phyloP scores from a whole-genome alignment of 2,329 filamentous ascomycete species.

The Alternaria sp. region DNA sequence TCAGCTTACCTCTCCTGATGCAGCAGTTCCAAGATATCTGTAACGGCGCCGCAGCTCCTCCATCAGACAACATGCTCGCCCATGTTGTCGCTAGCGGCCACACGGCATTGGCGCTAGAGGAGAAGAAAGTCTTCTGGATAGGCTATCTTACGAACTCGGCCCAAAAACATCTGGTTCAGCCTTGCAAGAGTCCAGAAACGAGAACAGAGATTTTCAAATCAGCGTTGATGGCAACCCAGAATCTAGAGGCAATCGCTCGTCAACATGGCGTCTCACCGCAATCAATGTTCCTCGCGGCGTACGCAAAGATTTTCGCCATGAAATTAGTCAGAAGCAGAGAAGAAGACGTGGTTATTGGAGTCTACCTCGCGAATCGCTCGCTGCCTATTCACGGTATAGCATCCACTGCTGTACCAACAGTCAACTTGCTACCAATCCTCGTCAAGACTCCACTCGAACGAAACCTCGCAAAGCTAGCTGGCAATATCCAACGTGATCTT shows the following conservation, averaged over 20 bases:
- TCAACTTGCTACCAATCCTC: conserved; percentile 79
- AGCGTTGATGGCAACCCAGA: conserved; percentile 54
- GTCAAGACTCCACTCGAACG: conserved; percentile 54
- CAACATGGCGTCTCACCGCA: conserved; percentile 71
- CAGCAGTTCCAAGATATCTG: conserved; percentile 59
- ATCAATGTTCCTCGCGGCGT: conserved; percentile 76
- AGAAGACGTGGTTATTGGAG: conserved; percentile 69
- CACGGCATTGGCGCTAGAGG: conserved; percentile 10
- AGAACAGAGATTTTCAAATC: conserved; percentile 60
- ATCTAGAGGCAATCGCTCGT: conserved; percentile 57
- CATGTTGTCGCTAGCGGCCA: conserved; percentile 52
- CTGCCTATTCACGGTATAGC: conserved; percentile 61
- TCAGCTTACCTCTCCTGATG: conserved; percentile 75
- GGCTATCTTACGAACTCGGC: conserved; percentile 52
- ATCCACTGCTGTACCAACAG: conserved; percentile 69
- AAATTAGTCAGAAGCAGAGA: conserved; percentile 31
- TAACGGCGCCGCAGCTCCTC: conserved; percentile 33
- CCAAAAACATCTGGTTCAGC: conserved; percentile 25
- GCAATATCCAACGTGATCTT: conserved; percentile 72
- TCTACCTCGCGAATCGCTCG: conserved; percentile 83
- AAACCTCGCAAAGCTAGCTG: conserved; percentile 62
- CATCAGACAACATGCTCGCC: conserved; percentile 47
- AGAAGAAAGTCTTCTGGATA: conserved; percentile 60
- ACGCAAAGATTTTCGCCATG: conserved; percentile 63
- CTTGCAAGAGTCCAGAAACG: conserved; percentile 37